These are phyloP conservation scores for Penicillium hesseltinei DNA, from an alignment of 2,329 filamentous ascomycete genomes.

Conservation along the genomic window DNA sequence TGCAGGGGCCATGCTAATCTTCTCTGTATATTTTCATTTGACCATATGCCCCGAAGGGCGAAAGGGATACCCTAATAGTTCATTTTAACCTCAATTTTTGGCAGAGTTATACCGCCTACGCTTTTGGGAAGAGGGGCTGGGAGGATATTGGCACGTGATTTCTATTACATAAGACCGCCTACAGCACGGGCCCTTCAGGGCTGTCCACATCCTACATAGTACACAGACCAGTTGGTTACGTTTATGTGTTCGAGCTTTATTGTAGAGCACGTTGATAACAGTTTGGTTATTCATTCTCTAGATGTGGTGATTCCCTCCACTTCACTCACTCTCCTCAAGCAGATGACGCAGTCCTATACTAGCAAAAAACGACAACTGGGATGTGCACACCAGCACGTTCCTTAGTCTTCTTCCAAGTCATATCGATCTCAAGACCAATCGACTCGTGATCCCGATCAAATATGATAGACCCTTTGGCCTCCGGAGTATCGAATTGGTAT, in stretches of 20 bases:
- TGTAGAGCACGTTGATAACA: neutral
- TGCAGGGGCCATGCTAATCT: slow-evolving; percentile 80
- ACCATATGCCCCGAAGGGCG: slow-evolving; percentile 56
- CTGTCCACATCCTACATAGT: too few species aligned
- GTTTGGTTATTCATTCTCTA: neutral
- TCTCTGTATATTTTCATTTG: slow-evolving; percentile 70
- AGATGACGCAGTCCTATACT: neutral
- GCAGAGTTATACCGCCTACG: neutral
- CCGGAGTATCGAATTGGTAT: neutral
- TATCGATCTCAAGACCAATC: neutral
- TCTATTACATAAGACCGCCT: neutral
- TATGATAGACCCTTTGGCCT: neutral
- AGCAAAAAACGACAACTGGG: neutral
- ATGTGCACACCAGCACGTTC: neutral
- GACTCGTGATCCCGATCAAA: neutral
- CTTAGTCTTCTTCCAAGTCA: neutral
- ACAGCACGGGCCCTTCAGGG: too few species aligned
- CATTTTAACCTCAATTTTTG: neutral
- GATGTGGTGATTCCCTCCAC: neutral
- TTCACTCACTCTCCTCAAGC: neutral
- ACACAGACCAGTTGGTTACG: neutral
- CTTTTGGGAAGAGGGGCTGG: neutral
- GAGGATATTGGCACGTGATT: neutral
- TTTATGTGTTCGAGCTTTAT: neutral
- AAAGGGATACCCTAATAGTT: neutral